These are phyloP conservation scores for Juglanconis sp. DNA, from an alignment of 2,329 filamentous ascomycete species.

Conservation along the genomic window DNA sequence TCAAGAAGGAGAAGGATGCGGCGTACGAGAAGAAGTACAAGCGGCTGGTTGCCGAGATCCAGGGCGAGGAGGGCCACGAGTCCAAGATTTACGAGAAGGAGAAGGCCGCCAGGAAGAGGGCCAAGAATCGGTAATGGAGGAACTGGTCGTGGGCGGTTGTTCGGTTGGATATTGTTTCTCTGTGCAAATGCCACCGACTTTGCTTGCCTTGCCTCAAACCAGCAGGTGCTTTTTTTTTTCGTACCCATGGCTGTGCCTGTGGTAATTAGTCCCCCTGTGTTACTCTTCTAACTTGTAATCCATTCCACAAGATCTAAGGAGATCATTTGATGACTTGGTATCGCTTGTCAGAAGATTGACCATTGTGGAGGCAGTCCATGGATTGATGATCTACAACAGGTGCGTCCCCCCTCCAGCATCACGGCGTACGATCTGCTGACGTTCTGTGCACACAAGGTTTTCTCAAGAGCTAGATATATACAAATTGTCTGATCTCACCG, in stretches of 20 bases:
- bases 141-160: not conserved
- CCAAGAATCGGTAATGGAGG: slow-evolving; percentile 33
- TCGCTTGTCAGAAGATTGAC: not conserved
- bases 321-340: not conserved
- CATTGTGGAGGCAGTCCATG: no score
- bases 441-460: no score
- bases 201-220: not conserved
- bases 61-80: slow-evolving; percentile 85
- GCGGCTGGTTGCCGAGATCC: slow-evolving; percentile 88
- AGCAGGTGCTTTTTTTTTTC: not conserved
- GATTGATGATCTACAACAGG: no score
- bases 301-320: not conserved
- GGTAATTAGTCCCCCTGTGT: not conserved
- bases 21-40: slow-evolving; percentile 97
- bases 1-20: slow-evolving; percentile 91
- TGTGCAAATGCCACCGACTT: slow-evolving; percentile 6
- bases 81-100: slow-evolving; percentile 86
- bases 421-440: no score
- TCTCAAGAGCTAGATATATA: no score
- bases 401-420: no score
- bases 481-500: no score
- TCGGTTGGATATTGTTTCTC: not conserved
- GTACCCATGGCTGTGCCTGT: not conserved
- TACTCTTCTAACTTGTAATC: not conserved
- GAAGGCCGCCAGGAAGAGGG: slow-evolving; percentile 70